phyloP scores from a whole-genome alignment of 306 rosid species.

The Quercus variabilis region DNA sequence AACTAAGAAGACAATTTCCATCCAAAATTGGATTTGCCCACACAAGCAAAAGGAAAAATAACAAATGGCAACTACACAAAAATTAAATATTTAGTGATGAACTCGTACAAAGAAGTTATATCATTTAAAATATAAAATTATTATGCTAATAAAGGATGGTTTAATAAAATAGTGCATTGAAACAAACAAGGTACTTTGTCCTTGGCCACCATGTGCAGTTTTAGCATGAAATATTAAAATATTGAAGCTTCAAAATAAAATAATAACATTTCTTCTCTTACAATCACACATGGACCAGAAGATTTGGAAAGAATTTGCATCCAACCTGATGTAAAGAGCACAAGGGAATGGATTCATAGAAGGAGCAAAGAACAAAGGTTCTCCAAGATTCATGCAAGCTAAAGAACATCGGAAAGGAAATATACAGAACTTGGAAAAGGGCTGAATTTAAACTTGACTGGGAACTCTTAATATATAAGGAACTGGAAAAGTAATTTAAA shows the following conservation, averaged over 20 bases:
- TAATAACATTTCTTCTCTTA: neutral
- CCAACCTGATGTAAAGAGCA: neutral
- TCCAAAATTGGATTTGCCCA: neutral
- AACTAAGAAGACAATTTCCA: neutral
- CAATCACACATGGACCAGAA: neutral
- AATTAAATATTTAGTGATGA: neutral
- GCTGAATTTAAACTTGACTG: conserved; percentile 23
- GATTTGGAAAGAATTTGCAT: conserved; percentile 6
- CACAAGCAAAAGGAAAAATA: neutral
- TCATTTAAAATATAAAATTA: neutral
- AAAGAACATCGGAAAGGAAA: conserved; percentile 2
- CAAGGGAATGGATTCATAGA: conserved; percentile 16
- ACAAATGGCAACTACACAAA: neutral
- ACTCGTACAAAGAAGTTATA: too few species aligned
- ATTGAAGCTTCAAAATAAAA: neutral
- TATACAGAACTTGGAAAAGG: neutral
- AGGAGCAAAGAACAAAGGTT: conserved; percentile 3
- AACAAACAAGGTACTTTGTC: neutral
- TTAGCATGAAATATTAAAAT: neutral
- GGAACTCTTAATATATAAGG: conserved; percentile 29
- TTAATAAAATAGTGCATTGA: neutral
- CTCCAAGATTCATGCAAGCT: conserved; percentile 9
- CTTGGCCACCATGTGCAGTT: neutral
- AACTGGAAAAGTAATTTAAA: conserved; percentile 41
- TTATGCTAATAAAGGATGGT: neutral